These are phyloP conservation scores for Trichomonas gallinae DNA, from an alignment of 208 protist species.

Conservation along the genomic window DNA sequence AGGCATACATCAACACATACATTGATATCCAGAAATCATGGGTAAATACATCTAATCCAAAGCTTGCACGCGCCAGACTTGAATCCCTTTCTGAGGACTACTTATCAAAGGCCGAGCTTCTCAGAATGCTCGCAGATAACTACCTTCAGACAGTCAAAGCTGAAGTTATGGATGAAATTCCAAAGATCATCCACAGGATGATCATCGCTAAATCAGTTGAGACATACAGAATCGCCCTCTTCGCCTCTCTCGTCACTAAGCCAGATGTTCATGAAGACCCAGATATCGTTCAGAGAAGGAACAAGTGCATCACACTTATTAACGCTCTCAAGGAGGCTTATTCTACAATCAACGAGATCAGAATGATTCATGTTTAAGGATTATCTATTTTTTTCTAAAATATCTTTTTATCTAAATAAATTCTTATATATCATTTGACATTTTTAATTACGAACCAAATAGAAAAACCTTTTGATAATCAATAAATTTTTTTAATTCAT, in stretches of 20 bases:
- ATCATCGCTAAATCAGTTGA: not conserved
- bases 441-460: too few species aligned
- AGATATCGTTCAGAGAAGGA: constrained; percentile 35
- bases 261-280: constrained; percentile 35
- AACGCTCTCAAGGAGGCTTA: constrained; percentile 34
- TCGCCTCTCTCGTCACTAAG: not conserved
- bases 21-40: not conserved
- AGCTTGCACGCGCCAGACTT: not conserved
- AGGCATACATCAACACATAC: not conserved
- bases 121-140: not conserved
- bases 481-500: too few species aligned
- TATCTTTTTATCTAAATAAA: too few species aligned
- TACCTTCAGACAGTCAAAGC: not conserved
- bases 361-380: not conserved
- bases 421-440: too few species aligned
- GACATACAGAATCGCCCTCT: not conserved
- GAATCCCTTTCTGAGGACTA: not conserved
- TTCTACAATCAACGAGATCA: constrained; percentile 34
- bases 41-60: not conserved
- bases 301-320: constrained; percentile 29
- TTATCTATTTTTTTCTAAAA: not conserved
- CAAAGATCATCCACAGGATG: not conserved
- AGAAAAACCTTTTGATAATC: too few species aligned
- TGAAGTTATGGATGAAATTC: not conserved
- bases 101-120: not conserved